Base-by-base conservation (phyloP, 768 basidiomycete species). In the Hydnum rufescens region DNA sequence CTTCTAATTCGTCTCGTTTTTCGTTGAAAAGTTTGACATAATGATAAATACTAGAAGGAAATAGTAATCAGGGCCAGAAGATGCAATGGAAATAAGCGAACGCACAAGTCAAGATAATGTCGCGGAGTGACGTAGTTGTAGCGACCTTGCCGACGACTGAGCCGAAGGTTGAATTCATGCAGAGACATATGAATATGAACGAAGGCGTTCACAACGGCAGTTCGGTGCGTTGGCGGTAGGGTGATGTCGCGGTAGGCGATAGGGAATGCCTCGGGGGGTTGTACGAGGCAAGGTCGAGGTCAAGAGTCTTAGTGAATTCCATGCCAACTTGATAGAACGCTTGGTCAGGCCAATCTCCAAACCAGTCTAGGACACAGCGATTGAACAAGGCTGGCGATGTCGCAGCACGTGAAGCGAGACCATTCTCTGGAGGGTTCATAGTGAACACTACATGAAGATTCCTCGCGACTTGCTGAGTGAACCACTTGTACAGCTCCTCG, bases 391-490 rank as follows among this genome's bases (percentile, higher is more conserved):
- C 95, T 4, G 95, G 95, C 1, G 95, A 99, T 0, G 95, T 96
- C 2, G 93, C 95, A 6, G 90, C 95, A 47, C 90, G 76, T 19
- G 89, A 92, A 4, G 90, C 93, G 18, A 99, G 74, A 26, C 93
- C 95, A 53, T 93, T 90, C 60, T 89, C 80, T 0, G 92, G 93
- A 42, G 90, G 95, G 59, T 96, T 97, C 93, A 97, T 97, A 18
- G 93, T 97, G 69, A 97, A 99, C 5, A 97, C 95, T 31, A 97
- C 93, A 60, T 99, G 95, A 1, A 99, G 71, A 64, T 99, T 97
- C 65, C 88, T 86, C 4, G 95, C 90, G 39, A 97, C 93, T 66
- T 99, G 95, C 57, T 87, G 82, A 3, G 95, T 97, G 67, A 97
- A 99, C 95, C 95, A 99, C 42, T 82, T 78, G 64, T 99, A 96